These are phyloP conservation scores for Aspergillus thermomutatus DNA, from an alignment of 2,329 filamentous ascomycete species.

Conservation along the genomic window DNA sequence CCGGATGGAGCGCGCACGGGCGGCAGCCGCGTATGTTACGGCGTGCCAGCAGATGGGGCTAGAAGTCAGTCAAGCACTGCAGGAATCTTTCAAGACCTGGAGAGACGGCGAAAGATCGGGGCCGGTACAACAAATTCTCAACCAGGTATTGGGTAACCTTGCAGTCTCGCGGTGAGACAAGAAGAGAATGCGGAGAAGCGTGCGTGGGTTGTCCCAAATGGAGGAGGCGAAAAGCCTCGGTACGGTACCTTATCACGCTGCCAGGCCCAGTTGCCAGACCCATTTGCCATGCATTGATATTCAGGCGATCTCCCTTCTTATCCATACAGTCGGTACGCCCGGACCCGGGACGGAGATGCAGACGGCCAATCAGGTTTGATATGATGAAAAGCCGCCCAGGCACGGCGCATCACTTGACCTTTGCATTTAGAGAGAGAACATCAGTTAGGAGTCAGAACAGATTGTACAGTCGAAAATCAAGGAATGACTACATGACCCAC, in stretches of 20 bases:
- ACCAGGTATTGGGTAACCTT: constrained; percentile 25
- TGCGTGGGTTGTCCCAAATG: background rate
- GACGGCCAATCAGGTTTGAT: background rate
- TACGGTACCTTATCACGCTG: background rate
- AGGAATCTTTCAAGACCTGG: constrained; percentile 31
- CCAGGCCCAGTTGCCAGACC: too few species aligned
- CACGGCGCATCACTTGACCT: background rate
- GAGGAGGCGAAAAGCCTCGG: background rate
- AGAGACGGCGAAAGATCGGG: constrained; percentile 38
- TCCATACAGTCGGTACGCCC: background rate
- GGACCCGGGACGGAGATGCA: background rate
- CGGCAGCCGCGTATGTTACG: constrained; percentile 30
- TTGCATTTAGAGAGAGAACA: background rate
- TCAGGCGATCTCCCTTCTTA: background rate
- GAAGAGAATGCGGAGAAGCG: background rate
- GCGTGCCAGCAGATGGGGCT: constrained; percentile 21
- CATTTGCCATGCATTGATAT: background rate
- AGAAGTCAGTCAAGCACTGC: constrained; percentile 20
- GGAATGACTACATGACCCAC: background rate
- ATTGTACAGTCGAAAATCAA: background rate
- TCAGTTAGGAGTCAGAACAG: too few species aligned
- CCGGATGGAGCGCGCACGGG: constrained; percentile 37
- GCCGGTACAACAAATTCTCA: constrained; percentile 32
- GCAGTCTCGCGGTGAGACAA: constrained; percentile 1
- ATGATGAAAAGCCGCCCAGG: too few species aligned